Percentiles rank a stretch among this genome's conserved stretches.
Evolutionary conservation across 306 rosid genomes (phyloP).

Genomic region (Boehmeria nivea): DNA sequence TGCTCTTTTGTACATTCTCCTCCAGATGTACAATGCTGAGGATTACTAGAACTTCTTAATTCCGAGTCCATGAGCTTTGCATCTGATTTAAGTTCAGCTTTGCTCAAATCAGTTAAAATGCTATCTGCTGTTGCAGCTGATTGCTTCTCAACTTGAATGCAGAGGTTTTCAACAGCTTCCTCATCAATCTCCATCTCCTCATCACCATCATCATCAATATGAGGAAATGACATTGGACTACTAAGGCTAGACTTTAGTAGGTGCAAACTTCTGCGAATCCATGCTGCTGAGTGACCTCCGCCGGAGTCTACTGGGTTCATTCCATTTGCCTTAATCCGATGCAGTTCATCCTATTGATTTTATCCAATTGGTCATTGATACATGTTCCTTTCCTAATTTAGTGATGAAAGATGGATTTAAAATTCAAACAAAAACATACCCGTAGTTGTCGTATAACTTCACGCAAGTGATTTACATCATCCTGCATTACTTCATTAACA

Average conservation of each 20-base stretch:
- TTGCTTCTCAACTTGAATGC: slow-evolving; percentile 41
- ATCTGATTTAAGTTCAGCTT: slow-evolving; percentile 10
- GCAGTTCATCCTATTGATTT: slow-evolving; percentile 79
- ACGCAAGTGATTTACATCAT: slow-evolving; percentile 78
- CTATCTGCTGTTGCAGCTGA: slow-evolving; percentile 21
- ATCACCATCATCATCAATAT: slow-evolving; percentile 80
- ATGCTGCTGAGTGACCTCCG: slow-evolving; percentile 81
- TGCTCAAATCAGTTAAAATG: too few species aligned
- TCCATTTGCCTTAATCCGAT: slow-evolving; percentile 68
- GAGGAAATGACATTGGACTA: slow-evolving; percentile 41
- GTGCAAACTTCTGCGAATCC: slow-evolving; percentile 86
- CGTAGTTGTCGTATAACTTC: slow-evolving; percentile 89
- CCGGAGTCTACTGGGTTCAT: slow-evolving; percentile 43
- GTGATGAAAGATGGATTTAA: slow-evolving; percentile 12
- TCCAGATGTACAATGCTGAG: slow-evolving; percentile 11
- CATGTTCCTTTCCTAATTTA: slow-evolving; percentile 14
- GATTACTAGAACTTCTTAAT: slow-evolving; percentile 18
- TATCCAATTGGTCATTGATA: slow-evolving; percentile 13
- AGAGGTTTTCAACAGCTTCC: slow-evolving; percentile 65
- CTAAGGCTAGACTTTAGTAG: slow-evolving; percentile 62
- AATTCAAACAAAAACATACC: slow-evolving; percentile 41
- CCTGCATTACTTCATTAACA: slow-evolving; percentile 90
- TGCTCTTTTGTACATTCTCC: slow-evolving; percentile 21
- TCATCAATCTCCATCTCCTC: slow-evolving; percentile 98
- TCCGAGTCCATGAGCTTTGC: slow-evolving; percentile 25